These are phyloP conservation scores for Paxillus rubicundulus DNA, from an alignment of 768 basidiomycete species.

Conservation along the genomic window DNA sequence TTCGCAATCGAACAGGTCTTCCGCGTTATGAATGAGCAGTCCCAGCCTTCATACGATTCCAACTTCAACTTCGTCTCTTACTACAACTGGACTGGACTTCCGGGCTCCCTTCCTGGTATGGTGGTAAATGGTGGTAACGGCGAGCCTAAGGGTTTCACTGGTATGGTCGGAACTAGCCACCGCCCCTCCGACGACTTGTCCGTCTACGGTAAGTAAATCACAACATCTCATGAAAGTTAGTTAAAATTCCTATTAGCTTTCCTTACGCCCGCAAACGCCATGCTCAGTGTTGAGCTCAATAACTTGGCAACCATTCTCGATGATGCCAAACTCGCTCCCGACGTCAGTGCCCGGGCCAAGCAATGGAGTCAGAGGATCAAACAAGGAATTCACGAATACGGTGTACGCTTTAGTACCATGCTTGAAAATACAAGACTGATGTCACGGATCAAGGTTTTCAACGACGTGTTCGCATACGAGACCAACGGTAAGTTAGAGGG, in stretches of 20 bases:
- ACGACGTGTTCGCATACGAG: conserved; percentile 75
- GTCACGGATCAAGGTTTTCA: conserved; percentile 43
- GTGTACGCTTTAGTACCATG: conserved; percentile 37
- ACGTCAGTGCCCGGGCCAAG: conserved; percentile 52
- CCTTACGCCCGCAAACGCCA: conserved; percentile 76
- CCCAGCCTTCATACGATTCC: conserved; percentile 64
- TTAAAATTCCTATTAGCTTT: conserved; percentile 47
- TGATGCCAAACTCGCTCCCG: conserved; percentile 41
- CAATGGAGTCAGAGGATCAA: conserved; percentile 56
- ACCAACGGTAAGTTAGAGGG: conserved; percentile 51
- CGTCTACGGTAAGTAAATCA: conserved; percentile 48
- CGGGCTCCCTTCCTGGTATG: conserved; percentile 54
- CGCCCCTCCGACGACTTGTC: conserved; percentile 75
- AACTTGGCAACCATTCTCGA: conserved; percentile 63
- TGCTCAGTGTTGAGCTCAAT: conserved; percentile 71
- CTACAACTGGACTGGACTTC: conserved; percentile 79
- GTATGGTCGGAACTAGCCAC: conserved; percentile 72
- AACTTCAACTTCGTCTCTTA: conserved; percentile 73
- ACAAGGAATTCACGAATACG: conserved; percentile 60
- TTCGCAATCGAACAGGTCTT: conserved; percentile 69
- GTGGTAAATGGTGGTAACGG: conserved; percentile 70
- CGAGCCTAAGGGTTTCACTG: conserved; percentile 73
- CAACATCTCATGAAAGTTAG: background rate
- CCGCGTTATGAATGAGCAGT: conserved; percentile 74
- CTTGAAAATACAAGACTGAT: background rate